Percentiles rank a stretch among this genome's conserved stretches.
Conservation (phyloP, 2,329 filamentous ascomycete genomes). For the Alternaria sp. region DNA sequence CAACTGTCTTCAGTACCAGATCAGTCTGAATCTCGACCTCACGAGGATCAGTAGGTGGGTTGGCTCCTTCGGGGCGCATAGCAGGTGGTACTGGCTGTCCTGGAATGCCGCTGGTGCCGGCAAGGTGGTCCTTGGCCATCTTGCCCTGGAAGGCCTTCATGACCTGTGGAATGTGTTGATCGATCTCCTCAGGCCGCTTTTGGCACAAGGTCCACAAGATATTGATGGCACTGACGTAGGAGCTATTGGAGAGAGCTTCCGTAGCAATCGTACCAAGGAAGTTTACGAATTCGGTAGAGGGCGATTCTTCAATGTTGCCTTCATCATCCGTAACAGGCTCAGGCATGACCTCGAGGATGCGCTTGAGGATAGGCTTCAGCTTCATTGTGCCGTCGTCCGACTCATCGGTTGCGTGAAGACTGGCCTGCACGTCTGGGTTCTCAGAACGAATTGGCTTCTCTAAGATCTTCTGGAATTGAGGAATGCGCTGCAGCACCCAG, state of each 20-base stretch:
- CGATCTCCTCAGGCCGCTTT: conserved; percentile 84
- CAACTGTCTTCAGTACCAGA: conserved; percentile 93
- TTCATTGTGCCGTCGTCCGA: conserved; percentile 66
- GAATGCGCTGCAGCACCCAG: conserved; percentile 83
- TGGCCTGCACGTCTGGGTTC: conserved; percentile 91
- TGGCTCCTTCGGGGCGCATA: conserved; percentile 61
- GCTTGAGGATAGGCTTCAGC: conserved; percentile 76
- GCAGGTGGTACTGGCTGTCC: conserved; percentile 39
- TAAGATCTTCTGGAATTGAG: conserved; percentile 81
- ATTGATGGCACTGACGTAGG: conserved; percentile 88
- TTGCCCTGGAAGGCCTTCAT: conserved; percentile 95
- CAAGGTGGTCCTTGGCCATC: conserved; percentile 89
- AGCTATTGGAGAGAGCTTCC: conserved; percentile 80
- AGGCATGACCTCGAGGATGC: conserved; percentile 87
- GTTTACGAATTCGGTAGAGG: conserved; percentile 84
- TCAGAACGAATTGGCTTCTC: conserved; percentile 90
- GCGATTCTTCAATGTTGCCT: conserved; percentile 74
- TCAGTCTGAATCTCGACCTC: conserved; percentile 89
- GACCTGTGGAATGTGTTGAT: conserved; percentile 82
- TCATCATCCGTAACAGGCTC: conserved; percentile 83
- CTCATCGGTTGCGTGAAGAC: conserved; percentile 76
- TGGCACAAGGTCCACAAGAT: conserved; percentile 90
- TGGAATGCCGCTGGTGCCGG: conserved; percentile 61
- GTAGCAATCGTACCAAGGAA: conserved; percentile 86
- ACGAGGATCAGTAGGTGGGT: conserved; percentile 71